A percentile compares a stretch with the other conserved stretches of the same genome.
Evolutionary conservation across 2,329 filamentous ascomycete species (phyloP).

Genomic region (Aspergillus sp.): DNA sequence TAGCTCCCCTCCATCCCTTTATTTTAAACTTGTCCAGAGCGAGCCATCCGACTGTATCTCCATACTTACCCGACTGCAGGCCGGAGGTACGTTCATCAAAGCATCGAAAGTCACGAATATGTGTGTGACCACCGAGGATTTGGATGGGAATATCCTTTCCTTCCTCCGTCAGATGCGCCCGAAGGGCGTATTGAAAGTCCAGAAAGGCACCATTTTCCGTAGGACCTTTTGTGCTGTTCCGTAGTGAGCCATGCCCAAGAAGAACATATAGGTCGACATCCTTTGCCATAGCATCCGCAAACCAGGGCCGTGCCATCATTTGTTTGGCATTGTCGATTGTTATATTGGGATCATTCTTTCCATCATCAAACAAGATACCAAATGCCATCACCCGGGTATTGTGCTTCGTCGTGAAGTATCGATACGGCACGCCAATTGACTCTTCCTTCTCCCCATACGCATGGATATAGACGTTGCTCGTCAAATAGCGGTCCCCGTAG

Average conservation of each 20-base stretch:
- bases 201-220: not conserved
- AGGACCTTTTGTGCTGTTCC: constrained; percentile 19
- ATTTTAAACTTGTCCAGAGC: constrained; percentile 46
- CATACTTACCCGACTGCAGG: constrained; percentile 65
- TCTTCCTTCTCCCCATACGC: constrained; percentile 32
- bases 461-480: constrained; percentile 54
- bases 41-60: constrained; percentile 67
- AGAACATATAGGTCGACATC: constrained; percentile 64
- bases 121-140: constrained; percentile 64
- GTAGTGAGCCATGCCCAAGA: constrained; percentile 62
- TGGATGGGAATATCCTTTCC: constrained; percentile 62
- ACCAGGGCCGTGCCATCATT: constrained; percentile 59
- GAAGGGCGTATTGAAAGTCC: not conserved
- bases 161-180: constrained; percentile 27
- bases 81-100: constrained; percentile 63
- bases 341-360: not conserved
- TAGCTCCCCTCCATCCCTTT: no score
- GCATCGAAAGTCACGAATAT: constrained; percentile 64
- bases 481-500: constrained; percentile 56
- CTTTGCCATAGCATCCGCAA: constrained; percentile 56
- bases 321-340: constrained; percentile 54
- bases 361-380: constrained; percentile 48
- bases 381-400: constrained; percentile 55
- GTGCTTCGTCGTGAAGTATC: constrained; percentile 52
- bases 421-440: constrained; percentile 48